A percentile compares a stretch with the other conserved stretches of the same genome.
Evolutionary conservation across 257 asterid species (phyloP).

Genomic region (Datura wrightii): DNA sequence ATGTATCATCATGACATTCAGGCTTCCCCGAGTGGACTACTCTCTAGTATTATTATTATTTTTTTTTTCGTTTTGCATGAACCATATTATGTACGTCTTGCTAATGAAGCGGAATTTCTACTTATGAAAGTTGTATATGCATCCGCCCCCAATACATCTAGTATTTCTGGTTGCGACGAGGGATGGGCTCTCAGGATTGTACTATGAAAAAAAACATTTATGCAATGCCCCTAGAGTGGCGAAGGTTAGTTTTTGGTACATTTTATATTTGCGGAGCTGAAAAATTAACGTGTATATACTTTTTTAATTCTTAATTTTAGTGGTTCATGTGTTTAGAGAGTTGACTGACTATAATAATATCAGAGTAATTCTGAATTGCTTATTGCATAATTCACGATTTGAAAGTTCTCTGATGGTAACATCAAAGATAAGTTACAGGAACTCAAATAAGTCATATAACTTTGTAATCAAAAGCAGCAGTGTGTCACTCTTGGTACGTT

Average conservation of each 20-base stretch:
- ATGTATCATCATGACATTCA: not conserved
- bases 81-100: not conserved
- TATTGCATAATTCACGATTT: not conserved
- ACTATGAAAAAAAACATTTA: not conserved
- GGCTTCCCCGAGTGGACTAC: slow-evolving; percentile 16
- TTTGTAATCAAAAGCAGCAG: not conserved
- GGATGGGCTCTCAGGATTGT: not conserved
- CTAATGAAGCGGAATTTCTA: not conserved
- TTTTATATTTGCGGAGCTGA: not conserved
- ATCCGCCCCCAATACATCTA: not conserved
- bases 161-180: not conserved
- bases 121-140: not conserved
- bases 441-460: not conserved
- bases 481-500: too few species aligned
- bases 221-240: not conserved
- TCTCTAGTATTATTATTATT: not conserved
- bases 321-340: not conserved
- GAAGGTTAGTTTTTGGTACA: not conserved
- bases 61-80: not conserved
- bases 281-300: not conserved
- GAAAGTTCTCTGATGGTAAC: not conserved
- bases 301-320: not conserved
- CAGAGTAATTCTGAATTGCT: not conserved
- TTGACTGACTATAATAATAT: not conserved
- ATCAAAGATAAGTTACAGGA: not conserved